A percentile compares a stretch with the other conserved stretches of the same genome.
These are phyloP conservation scores for Coemansia sp. DNA, from an alignment of 192 early-diverging fungal species.

Conservation along the genomic window DNA sequence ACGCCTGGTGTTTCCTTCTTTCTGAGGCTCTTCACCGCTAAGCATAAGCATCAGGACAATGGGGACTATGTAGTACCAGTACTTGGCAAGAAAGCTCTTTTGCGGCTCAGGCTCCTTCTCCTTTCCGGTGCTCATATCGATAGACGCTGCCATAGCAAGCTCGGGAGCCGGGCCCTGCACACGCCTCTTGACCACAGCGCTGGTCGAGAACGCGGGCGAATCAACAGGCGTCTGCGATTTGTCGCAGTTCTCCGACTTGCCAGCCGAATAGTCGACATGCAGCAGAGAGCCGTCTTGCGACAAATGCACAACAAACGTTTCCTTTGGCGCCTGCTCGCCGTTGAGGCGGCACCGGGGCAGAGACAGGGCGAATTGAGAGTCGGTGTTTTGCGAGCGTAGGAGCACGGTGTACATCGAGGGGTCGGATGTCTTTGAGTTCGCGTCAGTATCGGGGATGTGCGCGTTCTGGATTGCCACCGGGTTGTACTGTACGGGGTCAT, in stretches of 20 bases:
- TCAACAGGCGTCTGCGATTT: neutral
- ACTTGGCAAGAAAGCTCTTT: conserved; percentile 61
- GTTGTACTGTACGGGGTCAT: conserved; percentile 32
- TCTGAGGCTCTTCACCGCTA: conserved; percentile 46
- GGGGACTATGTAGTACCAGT: conserved; percentile 62
- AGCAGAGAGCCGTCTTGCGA: conserved; percentile 21
- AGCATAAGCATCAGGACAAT: conserved; percentile 51
- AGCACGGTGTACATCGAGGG: conserved; percentile 23
- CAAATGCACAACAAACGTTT: conserved; percentile 44
- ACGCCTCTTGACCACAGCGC: conserved; percentile 26
- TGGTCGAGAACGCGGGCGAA: conserved; percentile 12
- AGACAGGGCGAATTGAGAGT: conserved; percentile 19
- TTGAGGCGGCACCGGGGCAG: conserved; percentile 28
- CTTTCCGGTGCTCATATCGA: conserved; percentile 41
- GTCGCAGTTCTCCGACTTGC: conserved; percentile 27
- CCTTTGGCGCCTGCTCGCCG: conserved; percentile 14
- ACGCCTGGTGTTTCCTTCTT: conserved; percentile 43
- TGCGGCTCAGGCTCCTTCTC: conserved; percentile 52
- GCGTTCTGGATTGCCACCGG: conserved; percentile 19
- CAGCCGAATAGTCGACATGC: conserved; percentile 44
- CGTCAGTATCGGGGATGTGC: neutral
- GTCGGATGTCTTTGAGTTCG: neutral
- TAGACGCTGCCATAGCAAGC: conserved; percentile 28
- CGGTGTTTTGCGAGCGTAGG: conserved; percentile 22
- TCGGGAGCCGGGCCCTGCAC: conserved; percentile 26